Evolutionary conservation across 2,329 filamentous ascomycete genomes (phyloP).

Genomic region (Fusarium sterilihyphosum): DNA sequence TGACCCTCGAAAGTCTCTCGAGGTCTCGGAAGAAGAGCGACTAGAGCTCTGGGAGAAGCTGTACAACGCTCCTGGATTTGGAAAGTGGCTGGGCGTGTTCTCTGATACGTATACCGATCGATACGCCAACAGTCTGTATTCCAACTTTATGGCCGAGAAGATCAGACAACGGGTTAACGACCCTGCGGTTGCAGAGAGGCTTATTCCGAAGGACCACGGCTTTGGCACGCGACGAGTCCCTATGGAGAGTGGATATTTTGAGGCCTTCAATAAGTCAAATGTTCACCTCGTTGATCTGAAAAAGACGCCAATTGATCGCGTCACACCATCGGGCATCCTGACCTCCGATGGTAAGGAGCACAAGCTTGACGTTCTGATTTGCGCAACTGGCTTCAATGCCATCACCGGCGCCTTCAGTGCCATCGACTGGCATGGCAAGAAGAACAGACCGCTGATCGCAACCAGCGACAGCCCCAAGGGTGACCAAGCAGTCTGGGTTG

Average conservation of each 20-base stretch:
- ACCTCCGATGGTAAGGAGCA: conserved; percentile 14
- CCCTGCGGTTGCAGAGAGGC: conserved; percentile 5
- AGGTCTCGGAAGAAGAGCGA: conserved; percentile 13
- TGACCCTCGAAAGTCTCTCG: conserved; percentile 25
- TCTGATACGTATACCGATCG: conserved; percentile 30
- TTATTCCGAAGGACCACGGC: conserved; percentile 27
- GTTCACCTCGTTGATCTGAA: conserved; percentile 26
- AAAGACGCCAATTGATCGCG: conserved; percentile 7
- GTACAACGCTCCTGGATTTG: conserved; percentile 16
- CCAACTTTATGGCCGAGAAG: conserved; percentile 27
- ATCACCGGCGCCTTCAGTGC: conserved; percentile 30
- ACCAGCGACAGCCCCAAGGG: conserved; percentile 13
- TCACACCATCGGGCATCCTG: conserved; percentile 4
- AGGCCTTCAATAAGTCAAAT: conserved; percentile 23
- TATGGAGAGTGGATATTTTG: conserved; percentile 35
- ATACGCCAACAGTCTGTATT: conserved; percentile 24
- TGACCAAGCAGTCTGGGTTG: conserved; percentile 26
- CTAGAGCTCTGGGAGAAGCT: conserved; percentile 25
- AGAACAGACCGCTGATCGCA: conserved; percentile 8
- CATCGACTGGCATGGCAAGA: conserved; percentile 29
- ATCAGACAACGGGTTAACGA: conserved; percentile 18
- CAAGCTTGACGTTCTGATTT: conserved; percentile 30
- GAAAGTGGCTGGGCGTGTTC: conserved; percentile 30
- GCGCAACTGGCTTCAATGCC: conserved; percentile 30
- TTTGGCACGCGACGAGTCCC: conserved; percentile 25